Evolutionary conservation across 1,139 yeast species (phyloP).

Genomic region (Pichia sp.): DNA sequence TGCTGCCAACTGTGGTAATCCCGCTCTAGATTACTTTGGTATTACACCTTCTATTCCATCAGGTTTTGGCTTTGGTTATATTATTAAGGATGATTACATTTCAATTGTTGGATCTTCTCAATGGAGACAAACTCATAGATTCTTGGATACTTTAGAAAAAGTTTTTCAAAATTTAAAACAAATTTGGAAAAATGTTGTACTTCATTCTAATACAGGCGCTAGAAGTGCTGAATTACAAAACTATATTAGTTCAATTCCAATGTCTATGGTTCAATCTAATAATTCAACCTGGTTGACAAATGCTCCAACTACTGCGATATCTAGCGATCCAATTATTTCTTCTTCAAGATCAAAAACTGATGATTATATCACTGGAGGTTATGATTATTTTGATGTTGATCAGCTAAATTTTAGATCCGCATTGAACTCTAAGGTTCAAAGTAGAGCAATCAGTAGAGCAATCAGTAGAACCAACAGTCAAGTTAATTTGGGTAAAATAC

Average conservation of each 20-base stretch:
- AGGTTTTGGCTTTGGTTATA: conserved; percentile 75
- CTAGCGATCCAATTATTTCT: neutral
- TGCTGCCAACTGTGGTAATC: conserved; percentile 68
- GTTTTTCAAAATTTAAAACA: conserved; percentile 49
- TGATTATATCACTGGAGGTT: conserved; percentile 50
- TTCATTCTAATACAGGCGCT: conserved; percentile 10
- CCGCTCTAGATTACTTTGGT: conserved; percentile 67
- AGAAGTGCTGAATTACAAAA: conserved; percentile 23
- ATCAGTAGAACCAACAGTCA: conserved; percentile 22
- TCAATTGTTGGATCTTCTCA: conserved; percentile 63
- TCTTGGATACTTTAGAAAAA: conserved; percentile 55
- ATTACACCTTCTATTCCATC: conserved; percentile 69
- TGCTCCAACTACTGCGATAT: neutral
- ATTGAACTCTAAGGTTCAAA: conserved; percentile 22
- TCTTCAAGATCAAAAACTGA: conserved; percentile 5
- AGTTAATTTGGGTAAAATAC: conserved; percentile 16
- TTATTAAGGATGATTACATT: conserved; percentile 58
- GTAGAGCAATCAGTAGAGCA: conserved; percentile 21
- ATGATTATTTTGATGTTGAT: conserved; percentile 70
- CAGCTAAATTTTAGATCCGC: conserved; percentile 37
- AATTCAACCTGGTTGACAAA: conserved; percentile 17
- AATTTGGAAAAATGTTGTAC: conserved; percentile 35
- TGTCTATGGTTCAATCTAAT: conserved; percentile 27
- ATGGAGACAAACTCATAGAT: conserved; percentile 65
- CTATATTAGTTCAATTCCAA: conserved; percentile 27